Percentiles rank a stretch among this genome's conserved stretches.
Conservation (phyloP, 371 early-diverging fungal genomes). For the Mucor irregularis region DNA sequence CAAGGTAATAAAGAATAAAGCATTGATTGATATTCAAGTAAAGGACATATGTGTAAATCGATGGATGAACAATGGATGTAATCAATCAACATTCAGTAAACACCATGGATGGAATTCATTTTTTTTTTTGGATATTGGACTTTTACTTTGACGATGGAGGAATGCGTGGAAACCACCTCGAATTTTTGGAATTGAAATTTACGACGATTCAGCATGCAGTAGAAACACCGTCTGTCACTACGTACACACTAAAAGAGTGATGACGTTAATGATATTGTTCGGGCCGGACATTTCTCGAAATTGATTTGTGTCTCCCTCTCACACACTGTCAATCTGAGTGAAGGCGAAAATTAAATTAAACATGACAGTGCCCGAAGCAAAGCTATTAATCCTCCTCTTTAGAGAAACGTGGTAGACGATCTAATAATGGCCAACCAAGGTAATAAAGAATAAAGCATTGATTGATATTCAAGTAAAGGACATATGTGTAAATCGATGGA, state of each 20-base stretch:
- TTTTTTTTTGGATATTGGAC: too few relatives aligned
- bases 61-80: background rate
- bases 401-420: constrained; percentile 32
- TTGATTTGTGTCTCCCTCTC: too few relatives aligned
- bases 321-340: too few relatives aligned
- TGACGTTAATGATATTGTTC: too few relatives aligned
- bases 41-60: background rate
- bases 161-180: too few relatives aligned
- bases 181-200: too few relatives aligned
- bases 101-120: background rate
- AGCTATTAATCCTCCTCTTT: constrained; percentile 29
- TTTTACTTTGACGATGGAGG: too few relatives aligned
- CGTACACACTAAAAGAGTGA: too few relatives aligned
- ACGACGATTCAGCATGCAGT: too few relatives aligned
- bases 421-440: constrained; percentile 31
- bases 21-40: background rate
- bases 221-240: too few relatives aligned
- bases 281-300: too few relatives aligned
- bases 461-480: background rate
- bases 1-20: constrained; percentile 19
- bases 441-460: background rate
- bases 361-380: constrained; percentile 7
- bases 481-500: constrained; percentile 3
- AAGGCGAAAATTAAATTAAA: constrained; percentile 3
- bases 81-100: background rate